Evolutionary conservation across 2,329 filamentous ascomycete species (phyloP), one percentile per base, ranked within the genome.

Genomic region (Colletotrichum sublineola): DNA sequence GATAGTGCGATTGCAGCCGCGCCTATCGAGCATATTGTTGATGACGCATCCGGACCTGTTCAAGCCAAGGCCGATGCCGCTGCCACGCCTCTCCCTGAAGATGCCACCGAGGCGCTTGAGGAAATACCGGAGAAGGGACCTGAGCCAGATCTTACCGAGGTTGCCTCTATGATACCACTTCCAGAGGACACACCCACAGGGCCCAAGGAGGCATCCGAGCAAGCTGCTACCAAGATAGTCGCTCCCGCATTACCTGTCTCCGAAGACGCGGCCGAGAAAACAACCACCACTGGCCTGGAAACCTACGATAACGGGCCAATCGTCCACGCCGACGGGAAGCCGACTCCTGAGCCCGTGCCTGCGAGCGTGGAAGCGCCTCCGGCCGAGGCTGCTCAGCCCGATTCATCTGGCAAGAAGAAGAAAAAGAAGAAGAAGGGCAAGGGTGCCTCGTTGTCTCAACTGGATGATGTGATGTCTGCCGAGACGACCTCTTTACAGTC

Each of bases 381-480:
- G 9, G 68, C 74, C 15, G 69, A 74, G 20, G 42, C 53, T 60
- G 46, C 48, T 5, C 61, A 71, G 42, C 57, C 65, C 14, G 74
- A 74, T 29, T 60, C 62, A 31, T 63, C 67, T 33, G 71, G 62
- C 18, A 79, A 76, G 63, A 74, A 78, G 40, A 76, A 76, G 72
- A 76, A 78, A 66, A 77, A 77, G 57, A 75, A 74, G 58, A 76
- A 73, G 74, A 76, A 73, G 71, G 72, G 63, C 33, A 73, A 72
- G 65, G 56, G 67, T 31, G 36, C 40, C 1, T 69, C 50, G 1
- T 33, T 62, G 1, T 56, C 72, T 9, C 65, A 67, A 63, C 52
- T 56, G 48, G 69, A 72, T 3, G 55, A 69, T 33, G 12, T 52
- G 1, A 15, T 64, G 20, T 20, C 60, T 24, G 36, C 44, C 38